Conservation (phyloP, 176 grass and related monocot genomes). For the Carex cristatella region DNA sequence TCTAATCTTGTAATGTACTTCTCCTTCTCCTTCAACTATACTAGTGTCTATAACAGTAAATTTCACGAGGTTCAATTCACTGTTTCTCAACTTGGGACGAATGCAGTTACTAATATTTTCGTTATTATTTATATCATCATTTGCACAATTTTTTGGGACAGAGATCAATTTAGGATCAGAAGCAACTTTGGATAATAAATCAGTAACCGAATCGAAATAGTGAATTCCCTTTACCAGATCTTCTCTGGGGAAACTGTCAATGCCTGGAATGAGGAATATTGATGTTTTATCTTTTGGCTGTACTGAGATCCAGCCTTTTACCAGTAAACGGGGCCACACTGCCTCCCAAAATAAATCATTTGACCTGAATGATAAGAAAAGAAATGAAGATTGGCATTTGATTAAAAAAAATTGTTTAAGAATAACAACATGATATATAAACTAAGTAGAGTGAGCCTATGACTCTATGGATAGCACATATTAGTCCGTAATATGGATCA, state of each 20-base stretch:
- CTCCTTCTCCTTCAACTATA: constrained; percentile 52
- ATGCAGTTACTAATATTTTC: constrained; percentile 33
- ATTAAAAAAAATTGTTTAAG: background rate
- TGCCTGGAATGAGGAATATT: constrained; percentile 76
- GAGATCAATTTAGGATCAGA: constrained; percentile 44
- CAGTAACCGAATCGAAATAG: constrained; percentile 96
- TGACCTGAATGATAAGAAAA: constrained; percentile 25
- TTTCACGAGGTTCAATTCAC: constrained; percentile 65
- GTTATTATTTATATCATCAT: constrained; percentile 42
- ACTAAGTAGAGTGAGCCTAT: background rate
- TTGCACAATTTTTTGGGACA: constrained; percentile 18
- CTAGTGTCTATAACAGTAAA: constrained; percentile 97
- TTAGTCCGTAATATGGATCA: too few species aligned
- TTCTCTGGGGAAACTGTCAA: constrained; percentile 76
- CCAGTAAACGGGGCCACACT: constrained; percentile 88
- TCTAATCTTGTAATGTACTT: constrained; percentile 68
- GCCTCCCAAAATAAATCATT: constrained; percentile 99
- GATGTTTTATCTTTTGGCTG: constrained; percentile 73
- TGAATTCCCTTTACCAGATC: constrained; percentile 86
- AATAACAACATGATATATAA: background rate
- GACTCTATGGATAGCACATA: too few species aligned
- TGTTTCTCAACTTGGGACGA: constrained; percentile 34
- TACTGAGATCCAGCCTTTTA: constrained; percentile 79
- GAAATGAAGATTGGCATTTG: background rate
- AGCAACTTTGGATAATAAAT: constrained; percentile 92